Base-by-base conservation (phyloP, 441 rosid genomes). In the Jatropha podagrica region DNA sequence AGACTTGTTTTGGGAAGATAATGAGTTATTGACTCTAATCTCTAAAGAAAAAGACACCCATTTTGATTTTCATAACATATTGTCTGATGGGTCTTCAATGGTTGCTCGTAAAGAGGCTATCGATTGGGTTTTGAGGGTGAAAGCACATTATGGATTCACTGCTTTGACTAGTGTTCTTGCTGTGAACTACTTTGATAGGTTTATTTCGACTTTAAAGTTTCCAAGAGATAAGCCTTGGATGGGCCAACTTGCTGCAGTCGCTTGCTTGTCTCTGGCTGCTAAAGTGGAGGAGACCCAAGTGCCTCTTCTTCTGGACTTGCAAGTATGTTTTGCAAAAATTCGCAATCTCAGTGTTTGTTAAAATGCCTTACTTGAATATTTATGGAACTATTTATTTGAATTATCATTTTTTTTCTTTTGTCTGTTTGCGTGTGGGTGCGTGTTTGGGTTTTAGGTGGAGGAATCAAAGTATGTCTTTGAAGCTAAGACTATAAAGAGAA, bases 211-310 rank as follows among this genome's bases (percentile, higher is more conserved):
- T 49, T 83, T 83, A 76, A 78, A 69, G 27, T 74, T 85, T 55
- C 87, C 80, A 55, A 71, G 44, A 3, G 90, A 88, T 44, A 87
- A 85, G 85, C 91, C 92, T 17, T 90, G 97, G 97, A 87, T 86
- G 91, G 82, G 82, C 68, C 94, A 88, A 72, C 88, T 92, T 61
- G 86, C 83, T 76, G 88, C 92, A n/a, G 91, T 92, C 15, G 82
- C 94, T 69, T 92, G 97, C 79, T 81, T 90, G 78, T 88, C 93
- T 64, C 76, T 92, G 42, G 89, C 97, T 51, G 91, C 94, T 26
- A 92, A 92, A 77, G 89, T 92, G 76, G 94, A 92, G 80, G 97
- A 92, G 77, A 87, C 88, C 77, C 81, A 81, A 68, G 94, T 87
- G 49, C 93, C 94, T 18, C 85, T 87, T 71, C 85, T 92, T 60